phyloP scores from a whole-genome alignment of 129 eudicot species.

The Dittrichia graveolens region DNA sequence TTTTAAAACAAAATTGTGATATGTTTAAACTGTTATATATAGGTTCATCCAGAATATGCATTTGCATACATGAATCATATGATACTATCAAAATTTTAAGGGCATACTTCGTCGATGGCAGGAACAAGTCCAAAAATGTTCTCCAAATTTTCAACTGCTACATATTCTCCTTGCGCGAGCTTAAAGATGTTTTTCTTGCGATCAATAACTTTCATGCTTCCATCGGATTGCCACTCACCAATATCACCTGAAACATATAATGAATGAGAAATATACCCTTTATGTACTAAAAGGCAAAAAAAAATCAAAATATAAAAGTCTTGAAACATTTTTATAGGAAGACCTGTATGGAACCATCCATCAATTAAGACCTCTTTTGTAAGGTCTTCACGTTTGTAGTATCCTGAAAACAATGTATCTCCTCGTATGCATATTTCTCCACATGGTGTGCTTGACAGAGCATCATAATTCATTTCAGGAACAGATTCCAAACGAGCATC shows the following conservation, averaged over 20 bases:
- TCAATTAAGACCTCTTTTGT: slow-evolving; percentile 75
- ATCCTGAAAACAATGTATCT: slow-evolving; percentile 66
- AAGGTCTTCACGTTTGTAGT: slow-evolving; percentile 80
- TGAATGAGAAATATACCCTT: not conserved
- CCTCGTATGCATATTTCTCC: slow-evolving; percentile 84
- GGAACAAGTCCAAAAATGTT: slow-evolving; percentile 67
- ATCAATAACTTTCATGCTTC: slow-evolving; percentile 87
- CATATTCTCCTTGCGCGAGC: slow-evolving; percentile 92
- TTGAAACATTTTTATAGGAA: not conserved
- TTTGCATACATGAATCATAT: not conserved
- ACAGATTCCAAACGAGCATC: slow-evolving; percentile 79
- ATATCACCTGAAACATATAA: slow-evolving; percentile 57
- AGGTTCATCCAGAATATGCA: too few species aligned
- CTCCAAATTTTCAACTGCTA: slow-evolving; percentile 94
- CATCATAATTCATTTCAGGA: slow-evolving; percentile 84
- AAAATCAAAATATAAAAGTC: not conserved
- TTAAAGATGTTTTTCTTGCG: slow-evolving; percentile 89
- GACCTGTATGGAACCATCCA: slow-evolving; percentile 93
- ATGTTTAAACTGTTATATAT: too few species aligned
- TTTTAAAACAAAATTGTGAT: too few species aligned
- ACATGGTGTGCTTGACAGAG: slow-evolving; percentile 63
- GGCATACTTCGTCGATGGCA: slow-evolving; percentile 57
- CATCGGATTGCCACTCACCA: slow-evolving; percentile 93
- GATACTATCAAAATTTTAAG: not conserved
- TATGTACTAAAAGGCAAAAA: not conserved